Base-by-base conservation (phyloP, 176 grass and related monocot genomes). In the Eleusine indica region DNA sequence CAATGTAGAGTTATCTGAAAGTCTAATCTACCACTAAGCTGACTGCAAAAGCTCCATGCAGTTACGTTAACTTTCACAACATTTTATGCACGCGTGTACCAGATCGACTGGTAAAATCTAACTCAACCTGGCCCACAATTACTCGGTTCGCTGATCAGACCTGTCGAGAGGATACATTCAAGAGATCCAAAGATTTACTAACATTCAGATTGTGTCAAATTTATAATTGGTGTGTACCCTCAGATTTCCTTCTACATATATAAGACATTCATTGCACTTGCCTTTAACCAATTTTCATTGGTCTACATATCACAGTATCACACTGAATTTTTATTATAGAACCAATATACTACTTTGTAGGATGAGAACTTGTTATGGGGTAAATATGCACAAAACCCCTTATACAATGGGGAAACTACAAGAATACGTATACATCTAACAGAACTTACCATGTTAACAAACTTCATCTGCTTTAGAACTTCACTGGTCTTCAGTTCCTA, bases 391-490 rank as follows among this genome's bases (percentile, higher is more conserved):
- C 32, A 35, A 35, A 35, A 35, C 32, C 32, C 32, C 32, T 35
- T 35, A 35, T 35, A 35, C 32, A 35, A 35, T 35, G 32, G 32
- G 32, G 32, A 35, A 35, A 35, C 32, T 35, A 35, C 32, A 35
- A 35, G 32, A 35, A 35, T 35, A 35, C 2, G 32, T 35, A 35
- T 35, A 35, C 32, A 35, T 35, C 32, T 35, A 35, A 35, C 32
- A 19, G 60, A 81, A 84, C 74, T 74, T 98, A 98, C 93, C 71
- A n/a, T 67, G 25, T 90, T 88, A 44, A 93, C 58, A 83, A 61
- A 86, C 77, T 94, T 98, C 66, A 98, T 84, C 64, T 98, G 96
- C 83, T 88, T 88, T 60, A 85, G 68, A 77, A 99, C 91, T 90
- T 93, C 93, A 82, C 83, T 38, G 19, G 89, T 90, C 85, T 87